Evolutionary conservation across 2,329 filamentous ascomycete species (phyloP).

Genomic region (Parascedosporium putredinis): DNA sequence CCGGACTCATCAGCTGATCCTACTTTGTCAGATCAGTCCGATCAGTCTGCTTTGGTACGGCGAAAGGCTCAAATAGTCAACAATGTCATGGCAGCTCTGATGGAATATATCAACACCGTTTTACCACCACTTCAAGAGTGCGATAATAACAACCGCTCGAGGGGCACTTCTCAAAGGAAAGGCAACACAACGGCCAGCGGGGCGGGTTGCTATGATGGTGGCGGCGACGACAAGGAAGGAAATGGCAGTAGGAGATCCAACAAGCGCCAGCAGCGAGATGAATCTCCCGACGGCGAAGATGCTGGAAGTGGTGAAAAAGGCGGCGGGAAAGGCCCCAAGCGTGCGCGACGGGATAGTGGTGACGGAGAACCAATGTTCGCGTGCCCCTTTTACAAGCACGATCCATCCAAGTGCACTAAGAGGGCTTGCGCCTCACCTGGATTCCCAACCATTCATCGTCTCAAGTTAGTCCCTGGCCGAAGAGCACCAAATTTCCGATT

Average conservation of each 20-base stretch:
- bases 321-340: slow-evolving; percentile 21
- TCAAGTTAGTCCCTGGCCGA: slow-evolving; percentile 16
- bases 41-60: slow-evolving; percentile 2
- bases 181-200: slow-evolving; percentile 14
- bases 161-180: slow-evolving; percentile 9
- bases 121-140: slow-evolving; percentile 11
- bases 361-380: slow-evolving; percentile 20
- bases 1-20: too few species aligned
- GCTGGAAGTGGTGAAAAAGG: slow-evolving; percentile 17
- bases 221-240: slow-evolving; percentile 16
- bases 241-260: not conserved
- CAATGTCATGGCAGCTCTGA: slow-evolving; percentile 11
- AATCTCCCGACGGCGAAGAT: slow-evolving; percentile 18
- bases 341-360: slow-evolving; percentile 21
- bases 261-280: slow-evolving; percentile 11
- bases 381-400: slow-evolving; percentile 26
- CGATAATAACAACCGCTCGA: slow-evolving; percentile 8
- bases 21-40: not conserved
- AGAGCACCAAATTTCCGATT: not conserved
- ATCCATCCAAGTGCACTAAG: slow-evolving; percentile 17
- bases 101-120: slow-evolving; percentile 11
- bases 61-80: slow-evolving; percentile 11
- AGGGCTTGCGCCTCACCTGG: slow-evolving; percentile 17
- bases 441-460: slow-evolving; percentile 14
- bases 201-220: slow-evolving; percentile 7